These are phyloP conservation scores for Aspergillus sp. DNA, from an alignment of 2,329 filamentous ascomycete genomes.

Conservation along the genomic window DNA sequence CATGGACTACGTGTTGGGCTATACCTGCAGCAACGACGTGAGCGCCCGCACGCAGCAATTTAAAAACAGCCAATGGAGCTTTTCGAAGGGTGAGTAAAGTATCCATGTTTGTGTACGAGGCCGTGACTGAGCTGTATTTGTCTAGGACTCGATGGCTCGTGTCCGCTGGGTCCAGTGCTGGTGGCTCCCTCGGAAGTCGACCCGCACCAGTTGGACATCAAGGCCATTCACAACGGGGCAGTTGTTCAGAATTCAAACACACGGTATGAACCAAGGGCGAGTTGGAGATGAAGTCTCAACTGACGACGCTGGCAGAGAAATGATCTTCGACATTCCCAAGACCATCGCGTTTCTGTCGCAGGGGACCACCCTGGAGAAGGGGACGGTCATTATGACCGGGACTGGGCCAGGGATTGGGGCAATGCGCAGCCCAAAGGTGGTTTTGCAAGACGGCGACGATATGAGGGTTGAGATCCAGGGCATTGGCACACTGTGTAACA, in stretches of 20 bases:
- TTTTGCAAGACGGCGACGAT: slow-evolving; percentile 38
- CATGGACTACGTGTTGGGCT: slow-evolving; percentile 42
- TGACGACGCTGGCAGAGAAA: slow-evolving; percentile 21
- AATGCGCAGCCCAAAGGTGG: slow-evolving; percentile 42
- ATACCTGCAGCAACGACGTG: slow-evolving; percentile 43
- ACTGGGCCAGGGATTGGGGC: slow-evolving; percentile 46
- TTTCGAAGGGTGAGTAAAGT: slow-evolving; percentile 23
- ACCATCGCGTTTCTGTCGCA: slow-evolving; percentile 39
- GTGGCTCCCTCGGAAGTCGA: slow-evolving; percentile 36
- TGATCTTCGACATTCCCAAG: slow-evolving; percentile 42
- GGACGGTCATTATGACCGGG: slow-evolving; percentile 43
- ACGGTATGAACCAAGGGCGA: not conserved
- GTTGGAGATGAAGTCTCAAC: accelerated
- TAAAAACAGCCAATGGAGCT: slow-evolving; percentile 43
- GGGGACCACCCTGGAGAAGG: slow-evolving; percentile 39
- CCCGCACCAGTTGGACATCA: slow-evolving; percentile 34
- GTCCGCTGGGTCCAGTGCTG: slow-evolving; percentile 39
- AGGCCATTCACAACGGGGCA: slow-evolving; percentile 35
- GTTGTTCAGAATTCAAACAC: slow-evolving; percentile 29
- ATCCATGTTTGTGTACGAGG: too few species aligned
- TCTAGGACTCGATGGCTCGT: slow-evolving; percentile 31
- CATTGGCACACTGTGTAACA: slow-evolving; percentile 41
- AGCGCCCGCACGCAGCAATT: slow-evolving; percentile 27
- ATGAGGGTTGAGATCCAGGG: slow-evolving; percentile 40
- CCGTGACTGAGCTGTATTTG: not conserved